phyloP scores from a whole-genome alignment of 257 asterid species.

The Solanum tacnaense region DNA sequence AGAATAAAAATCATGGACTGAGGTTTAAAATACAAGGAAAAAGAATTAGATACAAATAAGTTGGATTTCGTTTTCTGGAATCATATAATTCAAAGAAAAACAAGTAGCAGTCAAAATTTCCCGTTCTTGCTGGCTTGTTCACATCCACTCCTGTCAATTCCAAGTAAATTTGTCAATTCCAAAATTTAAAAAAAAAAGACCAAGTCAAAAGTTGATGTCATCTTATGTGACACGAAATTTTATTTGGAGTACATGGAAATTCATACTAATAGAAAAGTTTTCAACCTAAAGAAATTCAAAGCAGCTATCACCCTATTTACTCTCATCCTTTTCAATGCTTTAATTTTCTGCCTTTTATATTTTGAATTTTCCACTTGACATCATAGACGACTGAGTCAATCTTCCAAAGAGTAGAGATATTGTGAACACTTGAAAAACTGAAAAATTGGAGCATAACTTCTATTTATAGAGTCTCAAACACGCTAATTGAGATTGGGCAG shows the following conservation, averaged over 20 bases:
- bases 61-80: background rate
- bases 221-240: too few relatives aligned
- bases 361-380: background rate
- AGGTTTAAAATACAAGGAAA: background rate
- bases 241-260: too few relatives aligned
- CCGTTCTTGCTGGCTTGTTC: background rate
- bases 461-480: background rate
- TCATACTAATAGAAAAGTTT: too few relatives aligned
- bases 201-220: too few relatives aligned
- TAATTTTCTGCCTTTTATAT: background rate
- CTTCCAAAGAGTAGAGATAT: background rate
- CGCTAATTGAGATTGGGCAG: background rate
- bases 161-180: too few relatives aligned
- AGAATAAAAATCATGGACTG: background rate
- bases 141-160: background rate
- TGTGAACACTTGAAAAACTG: background rate
- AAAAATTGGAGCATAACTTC: background rate
- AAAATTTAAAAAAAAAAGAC: too few relatives aligned
- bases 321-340: background rate
- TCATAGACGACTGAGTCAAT: background rate
- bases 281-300: too few relatives aligned
- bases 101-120: background rate
- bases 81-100: background rate
- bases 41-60: background rate
- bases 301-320: background rate